Base-by-base conservation (phyloP, 257 asterid species). In the Rhazya stricta region DNA sequence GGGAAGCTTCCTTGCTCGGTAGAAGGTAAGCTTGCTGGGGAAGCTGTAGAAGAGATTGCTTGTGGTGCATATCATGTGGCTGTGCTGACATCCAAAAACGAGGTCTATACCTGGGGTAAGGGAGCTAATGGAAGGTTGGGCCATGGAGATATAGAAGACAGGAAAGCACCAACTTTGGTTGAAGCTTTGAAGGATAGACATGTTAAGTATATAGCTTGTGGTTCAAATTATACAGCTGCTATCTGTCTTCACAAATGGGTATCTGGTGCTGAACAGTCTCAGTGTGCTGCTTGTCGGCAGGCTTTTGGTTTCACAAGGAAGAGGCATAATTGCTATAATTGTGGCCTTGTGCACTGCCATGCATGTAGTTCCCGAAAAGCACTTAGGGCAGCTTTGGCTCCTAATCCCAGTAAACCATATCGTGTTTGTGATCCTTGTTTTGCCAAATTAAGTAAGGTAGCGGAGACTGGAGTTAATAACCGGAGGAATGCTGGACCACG, bases 51-150 rank as follows among this genome's bases (percentile, higher is more conserved):
- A 61, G 96, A 94, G 73, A 86, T 94, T 72, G 79, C 94, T 15
- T 94, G 96, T 27, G 98, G 98, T 71, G 88, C 96, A 0, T 94
- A 88, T 84, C 98, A 94, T 46, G 94, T 91, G 54, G 90, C 93
- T 2, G 96, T 88, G 21, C 83, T 94, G 71, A 94, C 98, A 15
- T 86, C 96, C 21, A 91, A 81, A 82, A 91, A 89, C 8, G 96
- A 94, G 86, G 98, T 94, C 72, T 94, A 83, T 81, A 90, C 96
- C 1, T 94, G 98, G 98, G 97, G 97, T 65, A 94, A 91, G 72
- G 96, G 98, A 76, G 96, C 98, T 36, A 94, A 94, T 51, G 98
- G 97, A 71, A 89, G 98, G 82, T 85, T 94, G 65, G 98, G 98
- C 65, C 98, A 91, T 51, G 98, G 98, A 53, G 98, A 94, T 83